These are phyloP conservation scores for Claviceps fusiformis DNA, from an alignment of 2,329 filamentous ascomycete species.

Conservation along the genomic window DNA sequence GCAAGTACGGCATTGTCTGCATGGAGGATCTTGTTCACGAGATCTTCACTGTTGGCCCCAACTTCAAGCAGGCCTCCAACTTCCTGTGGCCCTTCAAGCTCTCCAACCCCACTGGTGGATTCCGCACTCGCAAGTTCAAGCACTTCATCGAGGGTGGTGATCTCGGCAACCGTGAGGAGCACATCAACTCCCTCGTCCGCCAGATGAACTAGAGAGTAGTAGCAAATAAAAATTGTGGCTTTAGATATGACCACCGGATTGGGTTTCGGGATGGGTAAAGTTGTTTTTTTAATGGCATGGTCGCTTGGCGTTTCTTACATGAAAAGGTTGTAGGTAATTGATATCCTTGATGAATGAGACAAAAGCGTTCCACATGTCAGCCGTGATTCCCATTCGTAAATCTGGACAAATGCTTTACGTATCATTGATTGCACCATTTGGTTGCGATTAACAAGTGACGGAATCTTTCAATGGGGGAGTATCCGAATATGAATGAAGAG, in stretches of 20 bases:
- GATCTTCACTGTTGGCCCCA: conserved; percentile 96
- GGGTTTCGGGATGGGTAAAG: conserved; percentile 14
- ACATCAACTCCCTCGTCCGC: conserved; percentile 91
- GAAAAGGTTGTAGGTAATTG: conserved; percentile 25
- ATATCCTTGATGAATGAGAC: conserved; percentile 27
- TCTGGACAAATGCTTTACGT: too few species aligned
- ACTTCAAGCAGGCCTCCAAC: conserved; percentile 99
- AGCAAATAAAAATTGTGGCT: not conserved
- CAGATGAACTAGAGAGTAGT: conserved; percentile 76
- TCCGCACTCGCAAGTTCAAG: conserved; percentile 95
- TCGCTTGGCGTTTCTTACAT: conserved; percentile 27
- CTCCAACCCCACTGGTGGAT: conserved; percentile 93
- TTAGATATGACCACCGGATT: conserved; percentile 12
- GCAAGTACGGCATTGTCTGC: conserved; percentile 98
- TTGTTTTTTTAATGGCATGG: conserved; percentile 14
- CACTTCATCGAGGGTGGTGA: conserved; percentile 99
- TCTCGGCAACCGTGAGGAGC: conserved; percentile 94
- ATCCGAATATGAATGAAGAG: not conserved
- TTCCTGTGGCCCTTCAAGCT: conserved; percentile 99
- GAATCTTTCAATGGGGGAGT: not conserved
- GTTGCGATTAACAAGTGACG: not conserved
- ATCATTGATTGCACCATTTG: not conserved
- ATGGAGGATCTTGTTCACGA: conserved; percentile 99
- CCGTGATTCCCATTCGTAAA: not conserved
- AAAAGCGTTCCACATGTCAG: conserved; percentile 20